phyloP scores from a whole-genome alignment of 768 basidiomycete genomes.

The Hydnomerulius pinastri region DNA sequence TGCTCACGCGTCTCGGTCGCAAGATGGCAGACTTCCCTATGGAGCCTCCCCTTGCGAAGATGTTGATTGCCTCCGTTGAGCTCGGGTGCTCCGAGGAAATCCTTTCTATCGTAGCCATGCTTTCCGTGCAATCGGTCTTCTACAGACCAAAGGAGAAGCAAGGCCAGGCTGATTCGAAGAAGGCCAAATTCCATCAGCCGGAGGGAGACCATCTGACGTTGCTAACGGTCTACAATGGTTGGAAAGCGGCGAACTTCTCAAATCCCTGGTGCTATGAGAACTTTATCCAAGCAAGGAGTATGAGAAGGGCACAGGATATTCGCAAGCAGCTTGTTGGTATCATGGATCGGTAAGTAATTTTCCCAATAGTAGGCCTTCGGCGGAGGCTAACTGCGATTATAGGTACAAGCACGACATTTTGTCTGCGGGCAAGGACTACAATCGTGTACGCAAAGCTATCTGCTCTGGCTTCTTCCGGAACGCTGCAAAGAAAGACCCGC shows the following conservation, averaged over 20 bases:
- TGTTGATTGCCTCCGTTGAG: constrained; percentile 97
- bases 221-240: constrained; percentile 95
- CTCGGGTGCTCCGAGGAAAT: constrained; percentile 98
- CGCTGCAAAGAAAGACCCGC: constrained; percentile 97
- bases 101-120: constrained; percentile 95
- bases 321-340: constrained; percentile 96
- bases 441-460: constrained; percentile 90
- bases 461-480: constrained; percentile 98
- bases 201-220: constrained; percentile 95
- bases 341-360: constrained; percentile 83
- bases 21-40: constrained; percentile 99
- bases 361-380: not conserved
- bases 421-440: constrained; percentile 91
- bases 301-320: constrained; percentile 97
- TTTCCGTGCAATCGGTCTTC: constrained; percentile 94
- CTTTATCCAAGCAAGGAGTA: constrained; percentile 96
- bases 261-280: constrained; percentile 99
- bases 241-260: constrained; percentile 95
- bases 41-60: constrained; percentile 95
- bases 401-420: constrained; percentile 97
- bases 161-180: constrained; percentile 98
- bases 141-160: constrained; percentile 99
- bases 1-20: constrained; percentile 89
- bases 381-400: constrained; percentile 10
- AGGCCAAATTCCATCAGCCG: constrained; percentile 99